Percentiles rank a stretch among this genome's conserved stretches.
These are phyloP conservation scores for Hevea brasiliensis DNA, from an alignment of 345 rosid species.

Conservation along the genomic window DNA sequence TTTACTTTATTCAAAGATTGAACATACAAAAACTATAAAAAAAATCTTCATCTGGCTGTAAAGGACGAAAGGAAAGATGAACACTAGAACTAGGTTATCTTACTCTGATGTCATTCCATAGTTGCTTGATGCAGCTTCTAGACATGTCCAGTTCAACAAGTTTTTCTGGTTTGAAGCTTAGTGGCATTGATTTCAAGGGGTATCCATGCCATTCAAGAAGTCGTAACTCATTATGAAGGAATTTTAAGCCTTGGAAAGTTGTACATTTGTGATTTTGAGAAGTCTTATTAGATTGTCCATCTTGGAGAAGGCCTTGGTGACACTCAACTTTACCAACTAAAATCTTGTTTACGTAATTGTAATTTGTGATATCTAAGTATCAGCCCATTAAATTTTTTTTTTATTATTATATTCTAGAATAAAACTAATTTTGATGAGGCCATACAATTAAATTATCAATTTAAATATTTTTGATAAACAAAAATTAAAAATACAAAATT, in stretches of 20 bases:
- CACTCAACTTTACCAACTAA: neutral
- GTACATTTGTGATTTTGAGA: constrained; percentile 2
- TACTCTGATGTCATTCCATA: neutral
- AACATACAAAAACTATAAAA: neutral
- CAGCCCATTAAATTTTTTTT: too few relatives aligned
- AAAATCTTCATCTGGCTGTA: neutral
- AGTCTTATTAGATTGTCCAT: constrained; percentile 14
- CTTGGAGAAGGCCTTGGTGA: constrained; percentile 11
- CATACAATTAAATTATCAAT: too few relatives aligned
- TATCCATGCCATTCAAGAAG: constrained; percentile 11
- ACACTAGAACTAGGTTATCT: neutral
- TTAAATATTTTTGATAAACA: too few relatives aligned
- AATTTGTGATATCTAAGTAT: too few relatives aligned
- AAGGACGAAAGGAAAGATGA: neutral
- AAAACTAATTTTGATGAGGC: too few relatives aligned
- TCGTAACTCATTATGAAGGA: neutral
- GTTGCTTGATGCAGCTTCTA: neutral
- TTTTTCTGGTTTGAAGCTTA: neutral
- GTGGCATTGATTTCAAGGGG: neutral
- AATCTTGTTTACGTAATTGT: too few relatives aligned
- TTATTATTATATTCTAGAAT: too few relatives aligned
- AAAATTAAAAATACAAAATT: too few relatives aligned
- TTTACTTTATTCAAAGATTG: neutral
- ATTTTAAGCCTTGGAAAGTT: constrained; percentile 6
- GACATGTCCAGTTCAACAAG: too few relatives aligned